Evolutionary conservation across 2,329 filamentous ascomycete species (phyloP).

Genomic region (Macrophomina phaseolina): DNA sequence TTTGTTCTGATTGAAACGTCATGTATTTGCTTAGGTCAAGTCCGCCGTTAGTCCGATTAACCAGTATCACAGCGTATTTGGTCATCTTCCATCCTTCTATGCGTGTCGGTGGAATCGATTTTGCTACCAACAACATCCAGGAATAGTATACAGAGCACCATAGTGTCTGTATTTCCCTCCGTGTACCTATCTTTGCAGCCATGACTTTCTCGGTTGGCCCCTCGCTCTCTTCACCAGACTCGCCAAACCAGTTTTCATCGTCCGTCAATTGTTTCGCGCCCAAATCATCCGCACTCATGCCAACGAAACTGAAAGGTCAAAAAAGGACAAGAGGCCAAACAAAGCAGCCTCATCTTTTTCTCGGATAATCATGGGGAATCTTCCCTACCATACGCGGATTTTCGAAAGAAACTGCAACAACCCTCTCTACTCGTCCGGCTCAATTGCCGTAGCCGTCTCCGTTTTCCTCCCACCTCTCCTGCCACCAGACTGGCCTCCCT

Average conservation of each 20-base stretch:
- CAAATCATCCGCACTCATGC: neutral
- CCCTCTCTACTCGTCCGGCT: neutral
- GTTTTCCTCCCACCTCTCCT: conserved; percentile 14
- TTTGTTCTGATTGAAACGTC: no score
- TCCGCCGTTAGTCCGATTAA: no score
- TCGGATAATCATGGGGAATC: neutral
- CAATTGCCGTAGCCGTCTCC: neutral
- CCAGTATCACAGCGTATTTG: no score
- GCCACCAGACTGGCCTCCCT: neutral
- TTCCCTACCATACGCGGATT: neutral
- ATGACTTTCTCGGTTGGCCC: neutral
- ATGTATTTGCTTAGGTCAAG: no score
- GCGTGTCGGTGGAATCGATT: no score
- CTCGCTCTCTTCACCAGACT: neutral
- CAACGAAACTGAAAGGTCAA: neutral
- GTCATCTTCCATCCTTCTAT: no score
- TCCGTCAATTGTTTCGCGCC: neutral
- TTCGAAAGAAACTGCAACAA: neutral
- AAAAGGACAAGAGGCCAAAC: neutral
- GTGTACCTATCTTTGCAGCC: neutral
- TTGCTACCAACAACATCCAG: no score
- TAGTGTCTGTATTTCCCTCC: neutral
- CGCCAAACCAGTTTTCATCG: neutral
- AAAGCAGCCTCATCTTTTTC: neutral
- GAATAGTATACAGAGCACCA: no score